Percentiles rank a stretch among this genome's conserved stretches.
Conservation (phyloP, 106 monocot species). For the Dioscorea alata region DNA sequence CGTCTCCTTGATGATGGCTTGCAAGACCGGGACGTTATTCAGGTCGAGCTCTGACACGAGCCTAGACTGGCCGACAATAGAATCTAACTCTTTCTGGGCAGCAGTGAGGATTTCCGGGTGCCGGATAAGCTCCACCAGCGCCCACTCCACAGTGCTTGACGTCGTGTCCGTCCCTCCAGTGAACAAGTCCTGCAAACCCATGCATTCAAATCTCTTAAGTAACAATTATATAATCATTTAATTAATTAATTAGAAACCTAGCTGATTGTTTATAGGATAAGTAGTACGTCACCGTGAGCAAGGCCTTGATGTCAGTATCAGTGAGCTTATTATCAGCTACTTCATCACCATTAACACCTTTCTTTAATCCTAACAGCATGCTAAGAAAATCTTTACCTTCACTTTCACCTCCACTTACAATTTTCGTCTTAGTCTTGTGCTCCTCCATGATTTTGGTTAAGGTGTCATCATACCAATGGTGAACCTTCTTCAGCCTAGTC, state of each 20-base stretch:
- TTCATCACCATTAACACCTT: slow-evolving; percentile 11
- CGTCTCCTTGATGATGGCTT: slow-evolving; percentile 6
- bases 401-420: neutral
- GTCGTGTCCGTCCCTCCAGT: slow-evolving; percentile 5
- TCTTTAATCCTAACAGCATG: slow-evolving; percentile 16
- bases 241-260: too few species aligned
- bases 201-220: neutral
- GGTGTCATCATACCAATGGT: slow-evolving; percentile 24
- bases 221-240: too few species aligned
- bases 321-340: slow-evolving; percentile 17
- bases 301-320: slow-evolving; percentile 18
- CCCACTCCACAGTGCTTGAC: slow-evolving; percentile 2
- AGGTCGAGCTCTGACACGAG: neutral
- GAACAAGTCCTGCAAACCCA: slow-evolving; percentile 15
- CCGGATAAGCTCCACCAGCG: slow-evolving; percentile 1
- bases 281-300: too few species aligned
- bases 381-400: slow-evolving; percentile 27
- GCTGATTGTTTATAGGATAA: too few species aligned
- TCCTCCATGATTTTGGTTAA: slow-evolving; percentile 25
- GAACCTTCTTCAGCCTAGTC: slow-evolving; percentile 34
- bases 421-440: slow-evolving; percentile 1
- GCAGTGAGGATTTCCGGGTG: neutral
- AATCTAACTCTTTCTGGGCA: neutral
- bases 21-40: neutral
- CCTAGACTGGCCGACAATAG: neutral